Evolutionary conservation across 306 rosid genomes (phyloP), one percentile per base, ranked within the genome.

Genomic region (Astragalus glycyphyllos): DNA sequence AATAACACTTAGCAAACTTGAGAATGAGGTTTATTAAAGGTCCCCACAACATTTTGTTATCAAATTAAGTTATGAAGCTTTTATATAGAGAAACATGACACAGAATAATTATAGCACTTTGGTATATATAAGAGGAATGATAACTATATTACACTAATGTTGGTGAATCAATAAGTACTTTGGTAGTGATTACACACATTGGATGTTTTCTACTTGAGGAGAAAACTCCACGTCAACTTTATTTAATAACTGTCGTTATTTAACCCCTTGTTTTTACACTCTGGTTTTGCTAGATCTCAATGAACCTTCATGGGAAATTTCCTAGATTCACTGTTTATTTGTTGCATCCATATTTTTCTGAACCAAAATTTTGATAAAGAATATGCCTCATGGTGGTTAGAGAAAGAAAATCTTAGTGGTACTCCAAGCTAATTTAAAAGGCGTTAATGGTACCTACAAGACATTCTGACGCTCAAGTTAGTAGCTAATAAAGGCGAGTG

Each of bases 1-100:
- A 38, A 55, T 0, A 42, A 71, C 62, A 64, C 60, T 55, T 75
- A 68, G 82, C 79, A 62, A 81, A 15, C 53, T 38, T 57, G 77
- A 72, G 68, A 68, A 58, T 31, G 79, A 72, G 70, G 63, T 65
- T 60, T 65, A 26, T 26, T 12, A 66, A 41, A 44, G 78, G 70
- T 42, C 34, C 77, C 80, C 42, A 0, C 47, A 53, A n/a, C 29
- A 53, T 34, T 60, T 60, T 47, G 16, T 47, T 14, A 50, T 74
- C 37, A 58, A 47, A 80, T 69, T 49, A 58, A 31, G 32, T 0
- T 2, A 10, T 58, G 44, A 38, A 42, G 49, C 65, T 38, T 14
- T 16, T 46, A 57, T 46, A 57, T 50, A 38, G 58, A 38, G 53
- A 71, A 26, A 71, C 68, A 66, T 54, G 73, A 10, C 77, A 71